phyloP scores from a whole-genome alignment of 139 green algal species.

The Yamagishiella unicocca region DNA sequence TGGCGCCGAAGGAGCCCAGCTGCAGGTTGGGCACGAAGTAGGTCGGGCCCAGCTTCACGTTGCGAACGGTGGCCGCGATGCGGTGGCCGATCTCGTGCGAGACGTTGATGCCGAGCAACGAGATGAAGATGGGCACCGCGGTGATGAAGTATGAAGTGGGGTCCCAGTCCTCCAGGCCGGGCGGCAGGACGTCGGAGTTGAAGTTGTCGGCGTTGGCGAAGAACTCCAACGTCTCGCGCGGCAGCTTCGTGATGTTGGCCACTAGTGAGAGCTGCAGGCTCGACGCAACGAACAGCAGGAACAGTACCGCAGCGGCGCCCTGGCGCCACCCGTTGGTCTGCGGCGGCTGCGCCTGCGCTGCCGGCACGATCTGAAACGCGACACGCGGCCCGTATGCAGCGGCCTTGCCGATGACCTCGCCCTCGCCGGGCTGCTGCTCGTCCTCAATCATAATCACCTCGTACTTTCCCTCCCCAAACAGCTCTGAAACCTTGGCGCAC shows the following conservation, averaged over 20 bases:
- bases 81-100: conserved; percentile 86
- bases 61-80: conserved; percentile 47
- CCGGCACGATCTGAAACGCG: conserved; percentile 83
- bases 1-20: conserved; percentile 89
- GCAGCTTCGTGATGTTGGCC: conserved; percentile 84
- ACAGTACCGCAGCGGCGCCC: conserved; percentile 71
- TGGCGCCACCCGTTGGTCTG: conserved; percentile 77
- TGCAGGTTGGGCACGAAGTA: conserved; percentile 93
- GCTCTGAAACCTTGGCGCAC: conserved; percentile 54
- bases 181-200: conserved; percentile 72
- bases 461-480: conserved; percentile 80
- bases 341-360: conserved; percentile 67
- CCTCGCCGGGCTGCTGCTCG: conserved; percentile 62
- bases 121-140: conserved; percentile 72
- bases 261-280: conserved; percentile 83
- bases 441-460: conserved; percentile 89
- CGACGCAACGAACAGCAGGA: conserved; percentile 79
- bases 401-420: conserved; percentile 28
- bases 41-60: conserved; percentile 86
- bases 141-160: conserved; percentile 81
- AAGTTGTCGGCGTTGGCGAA: conserved; percentile 81
- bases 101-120: conserved; percentile 74
- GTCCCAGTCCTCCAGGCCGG: conserved; percentile 81
- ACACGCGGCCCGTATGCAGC: conserved; percentile 56
- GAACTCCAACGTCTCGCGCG: conserved; percentile 87